Evolutionary conservation across 305 asterid genomes (phyloP), one percentile per base, ranked within the genome.

Genomic region (Stenogyne calaminthoides): DNA sequence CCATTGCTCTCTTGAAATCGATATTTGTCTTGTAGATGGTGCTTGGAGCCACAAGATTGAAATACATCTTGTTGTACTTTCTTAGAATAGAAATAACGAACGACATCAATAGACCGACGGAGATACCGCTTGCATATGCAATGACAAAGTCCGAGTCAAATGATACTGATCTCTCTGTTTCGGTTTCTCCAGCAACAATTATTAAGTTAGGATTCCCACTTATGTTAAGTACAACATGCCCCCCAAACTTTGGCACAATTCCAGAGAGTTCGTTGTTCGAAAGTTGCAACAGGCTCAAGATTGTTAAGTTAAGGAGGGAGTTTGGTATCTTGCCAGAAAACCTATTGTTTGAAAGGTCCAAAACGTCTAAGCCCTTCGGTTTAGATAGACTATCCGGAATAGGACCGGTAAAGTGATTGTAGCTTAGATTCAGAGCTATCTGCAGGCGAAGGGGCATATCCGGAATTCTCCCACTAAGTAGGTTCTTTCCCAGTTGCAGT

Each of bases 401-500:
- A 20, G 12, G 47, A 18, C 94, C 98, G 42, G 0, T 44, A 54
- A 90, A 90, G 70, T 67, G 81, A 82, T 92, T 92, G 73, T 52
- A 70, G 89, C 98, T 88, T 73, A 92, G 89, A 82, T 88, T 87
- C 79, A 92, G 59, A 51, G 92, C 78, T 49, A 87, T 88, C 76
- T 83, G 92, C 71, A 92, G 83, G 0, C 19, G 67, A 11, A 5
- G 11, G 0, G 96, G 95, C 90, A 88, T 80, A 0, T 5, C 20
- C 0, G 94, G 96, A 72, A 92, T 78, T 9, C 2, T 22, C 36
- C 96, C 96, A 7, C 75, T 15, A 1, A 92, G 92, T 59, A 76
- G 89, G 75, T 92, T 92, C 34, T 52, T 70, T 65, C 96, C 96
- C 36, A 92, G 89, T 77, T 88, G 94, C 65, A 92, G 89, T 72